Percentiles rank a stretch among this genome's conserved stretches.
Conservation (phyloP, 148 eudicot species). For the Arbutus unedo region DNA sequence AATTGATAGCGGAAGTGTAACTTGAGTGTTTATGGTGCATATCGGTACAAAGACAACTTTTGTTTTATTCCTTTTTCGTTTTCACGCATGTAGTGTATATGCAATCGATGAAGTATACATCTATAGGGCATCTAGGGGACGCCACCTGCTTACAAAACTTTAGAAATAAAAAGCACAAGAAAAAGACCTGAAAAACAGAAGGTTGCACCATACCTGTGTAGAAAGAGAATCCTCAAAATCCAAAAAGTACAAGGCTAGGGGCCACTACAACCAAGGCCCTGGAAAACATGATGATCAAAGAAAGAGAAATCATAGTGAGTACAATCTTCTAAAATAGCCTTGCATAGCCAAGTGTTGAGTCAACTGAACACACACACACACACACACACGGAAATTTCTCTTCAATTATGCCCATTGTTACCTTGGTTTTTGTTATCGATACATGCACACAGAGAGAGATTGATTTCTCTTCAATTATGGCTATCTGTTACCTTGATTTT, state of each 20-base stretch:
- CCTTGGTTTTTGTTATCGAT: no score
- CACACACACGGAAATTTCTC: no score
- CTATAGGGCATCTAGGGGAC: neutral
- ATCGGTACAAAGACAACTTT: neutral
- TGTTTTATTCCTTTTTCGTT: neutral
- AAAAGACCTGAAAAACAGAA: neutral
- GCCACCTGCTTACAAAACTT: neutral
- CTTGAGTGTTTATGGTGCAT: neutral
- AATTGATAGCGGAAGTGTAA: neutral
- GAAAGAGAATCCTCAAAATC: neutral
- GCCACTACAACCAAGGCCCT: neutral
- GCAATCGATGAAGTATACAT: neutral
- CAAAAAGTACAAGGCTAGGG: neutral
- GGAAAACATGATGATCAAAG: neutral
- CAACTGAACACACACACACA: neutral
- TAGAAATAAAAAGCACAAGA: neutral
- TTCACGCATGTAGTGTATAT: neutral
- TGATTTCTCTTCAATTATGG: no score
- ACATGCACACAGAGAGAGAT: no score
- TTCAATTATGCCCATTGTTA: no score
- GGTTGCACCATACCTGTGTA: neutral
- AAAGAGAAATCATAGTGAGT: neutral
- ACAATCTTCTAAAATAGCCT: neutral
- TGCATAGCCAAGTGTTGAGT: neutral
- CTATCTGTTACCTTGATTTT: no score